Base-by-base conservation (phyloP, 352 stramenopile species). In the Phytophthora uliginosa region DNA sequence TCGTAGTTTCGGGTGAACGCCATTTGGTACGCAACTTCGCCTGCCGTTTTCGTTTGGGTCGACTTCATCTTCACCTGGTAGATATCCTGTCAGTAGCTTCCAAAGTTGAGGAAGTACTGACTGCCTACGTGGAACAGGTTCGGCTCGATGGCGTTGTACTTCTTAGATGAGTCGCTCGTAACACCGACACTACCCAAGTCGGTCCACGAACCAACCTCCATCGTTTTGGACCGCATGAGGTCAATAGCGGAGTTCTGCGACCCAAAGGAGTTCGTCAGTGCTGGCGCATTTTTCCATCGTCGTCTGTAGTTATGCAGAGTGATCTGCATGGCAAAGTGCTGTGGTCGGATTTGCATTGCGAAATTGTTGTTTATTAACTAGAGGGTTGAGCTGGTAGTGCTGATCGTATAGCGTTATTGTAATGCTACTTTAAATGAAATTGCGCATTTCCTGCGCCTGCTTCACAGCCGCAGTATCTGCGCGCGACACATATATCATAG, bases 61-160 rank as follows among this genome's bases (percentile, higher is more conserved):
- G 75, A 74, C 60, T 28, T 45, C 71, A 84, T 81, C 28, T 71
- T 65, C 0, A 64, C 62, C n/a, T 82, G 74, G 72, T 77, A 74
- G 28, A 85, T 63, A 22, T 62, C 80, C 0, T 69, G 73, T 78
- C 81, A 88, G 50, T 78, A 78, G 66, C 78, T 86, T 15, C 81
- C 81, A 50, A 88, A 86, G 17, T 79, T 83, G 53, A 88, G 64
- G 66, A 81, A 86, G 55, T 81, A 71, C n/a, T 76, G 61, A 31
- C 47, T 70, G 40, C 69, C 76, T 1, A 76, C 78, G 22, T 76
- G 34, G 54, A 88, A 53, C 17, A 88, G 51, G 54, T 85, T 86
- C 31, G 78, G 70, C 57, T 88, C 81, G n/a, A 89, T 89, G 15
- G 77, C 81, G 63, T 89, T 89, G 81, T 86, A 89, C 15, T 67